Conservation (phyloP, 495 filamentous ascomycete genomes). For the Staphylotrichum tortipilum region DNA sequence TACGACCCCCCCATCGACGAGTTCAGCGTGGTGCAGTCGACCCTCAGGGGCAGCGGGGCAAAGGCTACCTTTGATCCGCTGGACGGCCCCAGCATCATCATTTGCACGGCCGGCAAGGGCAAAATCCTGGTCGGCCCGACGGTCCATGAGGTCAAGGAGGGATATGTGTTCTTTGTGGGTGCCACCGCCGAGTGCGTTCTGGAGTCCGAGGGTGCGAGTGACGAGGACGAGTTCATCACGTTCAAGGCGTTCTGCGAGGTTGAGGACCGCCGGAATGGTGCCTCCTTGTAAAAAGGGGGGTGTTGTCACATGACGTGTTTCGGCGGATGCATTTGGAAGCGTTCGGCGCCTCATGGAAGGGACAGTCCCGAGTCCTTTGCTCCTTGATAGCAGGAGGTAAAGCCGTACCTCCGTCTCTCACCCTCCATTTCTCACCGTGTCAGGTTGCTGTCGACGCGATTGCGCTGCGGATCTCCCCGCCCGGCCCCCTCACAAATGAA, state of each 20-base stretch:
- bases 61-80: constrained; percentile 81
- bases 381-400: too few species aligned
- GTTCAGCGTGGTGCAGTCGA: constrained; percentile 80
- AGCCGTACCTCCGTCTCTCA: too few species aligned
- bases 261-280: constrained; percentile 31
- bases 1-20: constrained; percentile 97
- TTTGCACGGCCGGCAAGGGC: constrained; percentile 76
- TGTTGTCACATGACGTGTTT: too few species aligned
- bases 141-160: constrained; percentile 56
- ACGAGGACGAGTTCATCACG: constrained; percentile 61
- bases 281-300: not conserved
- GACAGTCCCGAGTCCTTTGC: too few species aligned
- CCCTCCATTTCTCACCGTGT: too few species aligned
- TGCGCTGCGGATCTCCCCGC: too few species aligned
- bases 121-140: constrained; percentile 72
- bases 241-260: constrained; percentile 97
- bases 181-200: constrained; percentile 78
- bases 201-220: constrained; percentile 51
- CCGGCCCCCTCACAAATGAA: too few species aligned
- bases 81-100: constrained; percentile 84
- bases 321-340: too few species aligned
- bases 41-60: constrained; percentile 57
- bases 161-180: constrained; percentile 86
- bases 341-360: too few species aligned
- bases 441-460: too few species aligned